Base-by-base conservation (phyloP, 164 flowering plant genomes). In the Hamamelis virginiana region DNA sequence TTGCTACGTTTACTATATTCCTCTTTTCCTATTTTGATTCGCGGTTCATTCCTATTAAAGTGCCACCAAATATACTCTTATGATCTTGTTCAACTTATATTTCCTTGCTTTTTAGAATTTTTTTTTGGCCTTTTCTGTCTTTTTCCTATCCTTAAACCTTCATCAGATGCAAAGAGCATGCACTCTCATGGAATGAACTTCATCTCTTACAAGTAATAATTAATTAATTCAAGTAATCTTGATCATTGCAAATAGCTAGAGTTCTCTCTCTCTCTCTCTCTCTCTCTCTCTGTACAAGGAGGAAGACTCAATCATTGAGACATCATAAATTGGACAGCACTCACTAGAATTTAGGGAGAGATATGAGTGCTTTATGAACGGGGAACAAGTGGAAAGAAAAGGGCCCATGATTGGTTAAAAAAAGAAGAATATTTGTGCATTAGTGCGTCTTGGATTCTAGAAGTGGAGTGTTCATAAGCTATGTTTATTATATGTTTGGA, bases 331-430 rank as follows among this genome's bases (percentile, higher is more conserved):
- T 62, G 47, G 70, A 67, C 28, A 28, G 33, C 66, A 66, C 53
- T 23, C n/a, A 65, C 25, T 15, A 45, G 67, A 53, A 57, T 15
- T 28, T 0, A 71, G 65, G 65, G 16, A 57, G 16, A 57, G 50
- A 71, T 68, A 64, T 64, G 69, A 28, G 23, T 70, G 70, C 66
- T 69, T 62, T 72, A 28, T 57, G 8, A 72, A 72, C 63, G 81
- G 78, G 74, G 74, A 72, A 69, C 74, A 75, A 72, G 59, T 72
- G 66, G 76, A 65, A 72, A 55, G 57, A 53, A 72, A 72, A 75
- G 59, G 21, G 59, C 48, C 43, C 69, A 53, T 19, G 1, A 68
- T 43, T 19, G 1, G 64, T 43, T 13, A 27, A 47, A 38, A 55
- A 41, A 23, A 22, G 41, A 51, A 50, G 25, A 12, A 27, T 21